A percentile compares a stretch with the other conserved stretches of the same genome.
Evolutionary conservation across 129 eudicot species (phyloP).

Genomic region (Pittosporum tobira): DNA sequence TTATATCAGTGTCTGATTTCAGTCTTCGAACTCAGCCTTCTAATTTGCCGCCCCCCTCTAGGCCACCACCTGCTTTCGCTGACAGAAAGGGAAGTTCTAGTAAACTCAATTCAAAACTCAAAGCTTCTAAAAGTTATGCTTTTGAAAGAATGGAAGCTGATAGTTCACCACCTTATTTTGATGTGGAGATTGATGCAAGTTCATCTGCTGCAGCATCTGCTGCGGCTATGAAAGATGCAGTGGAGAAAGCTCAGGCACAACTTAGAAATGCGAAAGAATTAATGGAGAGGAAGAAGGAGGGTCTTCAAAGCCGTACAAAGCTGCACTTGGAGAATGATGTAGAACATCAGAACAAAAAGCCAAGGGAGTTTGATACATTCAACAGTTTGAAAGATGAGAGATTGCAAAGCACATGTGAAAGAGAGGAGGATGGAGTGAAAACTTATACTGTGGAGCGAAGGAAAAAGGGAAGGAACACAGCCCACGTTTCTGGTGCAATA

Average conservation of each 20-base stretch:
- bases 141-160: slow-evolving; percentile 39
- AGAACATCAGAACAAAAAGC: slow-evolving; percentile 27
- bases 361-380: slow-evolving; percentile 17
- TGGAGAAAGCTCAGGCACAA: slow-evolving; percentile 60
- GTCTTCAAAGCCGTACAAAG: slow-evolving; percentile 29
- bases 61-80: slow-evolving; percentile 71
- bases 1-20: slow-evolving; percentile 48
- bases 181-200: slow-evolving; percentile 67
- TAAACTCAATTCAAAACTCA: slow-evolving; percentile 27
- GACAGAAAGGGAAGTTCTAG: slow-evolving; percentile 29
- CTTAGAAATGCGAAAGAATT: slow-evolving; percentile 44
- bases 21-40: slow-evolving; percentile 80
- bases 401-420: slow-evolving; percentile 20
- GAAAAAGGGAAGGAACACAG: slow-evolving; percentile 13
- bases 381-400: slow-evolving; percentile 20
- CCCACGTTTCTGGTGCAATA: slow-evolving; percentile 15
- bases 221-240: slow-evolving; percentile 62
- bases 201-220: slow-evolving; percentile 59
- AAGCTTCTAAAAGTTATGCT: slow-evolving; percentile 41
- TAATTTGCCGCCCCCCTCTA: slow-evolving; percentile 68
- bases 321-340: slow-evolving; percentile 23
- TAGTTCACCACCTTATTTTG: slow-evolving; percentile 49
- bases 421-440: slow-evolving; percentile 21
- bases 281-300: slow-evolving; percentile 46
- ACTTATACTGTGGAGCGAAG: slow-evolving; percentile 24